A percentile compares a stretch with the other conserved stretches of the same genome.
Evolutionary conservation across 768 basidiomycete species (phyloP).

Genomic region (Pisolithus albus): DNA sequence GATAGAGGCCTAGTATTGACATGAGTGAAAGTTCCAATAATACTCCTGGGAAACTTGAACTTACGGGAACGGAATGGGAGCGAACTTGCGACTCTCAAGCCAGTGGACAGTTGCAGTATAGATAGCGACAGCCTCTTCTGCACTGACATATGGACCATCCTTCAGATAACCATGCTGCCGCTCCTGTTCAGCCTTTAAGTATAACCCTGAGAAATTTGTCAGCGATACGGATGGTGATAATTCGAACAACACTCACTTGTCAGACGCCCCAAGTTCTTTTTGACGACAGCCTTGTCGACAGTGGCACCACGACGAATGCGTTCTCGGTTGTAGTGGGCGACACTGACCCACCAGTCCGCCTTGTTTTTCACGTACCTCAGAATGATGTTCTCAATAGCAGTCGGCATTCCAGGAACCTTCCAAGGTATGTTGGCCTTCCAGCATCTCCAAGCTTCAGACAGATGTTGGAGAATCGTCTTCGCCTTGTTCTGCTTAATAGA

Average conservation of each 20-base stretch:
- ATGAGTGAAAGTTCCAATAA: background rate
- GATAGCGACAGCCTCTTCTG: constrained; percentile 97
- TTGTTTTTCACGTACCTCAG: constrained; percentile 98
- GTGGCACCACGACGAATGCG: constrained; percentile 96
- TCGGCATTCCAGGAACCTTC: constrained; percentile 99
- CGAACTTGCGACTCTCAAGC: constrained; percentile 96
- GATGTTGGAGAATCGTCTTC: constrained; percentile 97
- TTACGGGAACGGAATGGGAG: constrained; percentile 97
- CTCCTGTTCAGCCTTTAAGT: constrained; percentile 98
- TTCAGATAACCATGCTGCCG: constrained; percentile 98
- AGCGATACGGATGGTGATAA: constrained; percentile 4
- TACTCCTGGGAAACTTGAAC: constrained; percentile 19
- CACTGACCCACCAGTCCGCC: constrained; percentile 96
- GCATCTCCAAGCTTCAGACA: constrained; percentile 98
- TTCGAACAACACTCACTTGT: constrained; percentile 56
- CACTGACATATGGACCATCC: constrained; percentile 98
- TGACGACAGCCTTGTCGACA: constrained; percentile 96
- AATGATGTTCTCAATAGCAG: constrained; percentile 98
- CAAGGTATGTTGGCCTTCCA: constrained; percentile 98
- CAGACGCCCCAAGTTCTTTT: constrained; percentile 97
- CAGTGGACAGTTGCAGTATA: constrained; percentile 99
- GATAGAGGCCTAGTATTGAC: constrained; percentile 66
- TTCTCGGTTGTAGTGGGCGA: constrained; percentile 97
- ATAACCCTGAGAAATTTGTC: constrained; percentile 49
- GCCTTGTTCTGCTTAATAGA: constrained; percentile 99